phyloP scores from a whole-genome alignment of 2,329 filamentous ascomycete species.

The Monilinia vaccinii-corymbosi region DNA sequence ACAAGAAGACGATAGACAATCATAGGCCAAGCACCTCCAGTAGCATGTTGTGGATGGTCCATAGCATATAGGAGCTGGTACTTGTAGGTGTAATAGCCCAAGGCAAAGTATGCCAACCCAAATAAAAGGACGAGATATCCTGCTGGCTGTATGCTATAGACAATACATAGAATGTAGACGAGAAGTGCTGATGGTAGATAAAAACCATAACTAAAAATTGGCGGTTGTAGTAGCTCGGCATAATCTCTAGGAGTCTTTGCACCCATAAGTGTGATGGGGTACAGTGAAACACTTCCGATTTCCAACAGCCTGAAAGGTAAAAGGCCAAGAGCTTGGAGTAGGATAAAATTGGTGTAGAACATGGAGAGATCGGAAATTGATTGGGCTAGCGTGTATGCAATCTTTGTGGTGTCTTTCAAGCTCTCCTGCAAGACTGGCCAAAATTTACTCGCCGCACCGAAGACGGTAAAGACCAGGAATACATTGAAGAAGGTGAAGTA shows the following conservation, averaged over 20 bases:
- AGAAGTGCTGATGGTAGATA: constrained; percentile 88
- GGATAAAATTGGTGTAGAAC: constrained; percentile 92
- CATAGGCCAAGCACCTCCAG: constrained; percentile 90
- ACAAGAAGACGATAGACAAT: constrained; percentile 88
- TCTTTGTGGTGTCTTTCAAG: constrained; percentile 67
- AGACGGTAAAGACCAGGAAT: constrained; percentile 87
- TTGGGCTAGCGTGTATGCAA: constrained; percentile 65
- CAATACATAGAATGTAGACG: constrained; percentile 88
- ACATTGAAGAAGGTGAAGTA: constrained; percentile 99
- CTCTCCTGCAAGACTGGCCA: constrained; percentile 62
- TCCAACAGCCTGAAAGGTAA: constrained; percentile 89
- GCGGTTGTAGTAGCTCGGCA: constrained; percentile 70
- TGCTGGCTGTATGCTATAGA: constrained; percentile 78
- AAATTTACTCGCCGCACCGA: constrained; percentile 71
- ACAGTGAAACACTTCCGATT: constrained; percentile 75
- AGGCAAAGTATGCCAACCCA: constrained; percentile 71
- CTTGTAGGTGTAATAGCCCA: constrained; percentile 87
- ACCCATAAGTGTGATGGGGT: constrained; percentile 68
- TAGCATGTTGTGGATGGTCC: constrained; percentile 93
- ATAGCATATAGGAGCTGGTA: constrained; percentile 97
- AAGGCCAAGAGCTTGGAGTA: constrained; percentile 86
- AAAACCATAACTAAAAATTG: constrained; percentile 90
- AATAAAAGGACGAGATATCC: constrained; percentile 77
- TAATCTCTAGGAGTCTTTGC: constrained; percentile 87
- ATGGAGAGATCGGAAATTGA: constrained; percentile 66